Evolutionary conservation across 768 basidiomycete species (phyloP).

Genomic region (Tulasnella calospora): DNA sequence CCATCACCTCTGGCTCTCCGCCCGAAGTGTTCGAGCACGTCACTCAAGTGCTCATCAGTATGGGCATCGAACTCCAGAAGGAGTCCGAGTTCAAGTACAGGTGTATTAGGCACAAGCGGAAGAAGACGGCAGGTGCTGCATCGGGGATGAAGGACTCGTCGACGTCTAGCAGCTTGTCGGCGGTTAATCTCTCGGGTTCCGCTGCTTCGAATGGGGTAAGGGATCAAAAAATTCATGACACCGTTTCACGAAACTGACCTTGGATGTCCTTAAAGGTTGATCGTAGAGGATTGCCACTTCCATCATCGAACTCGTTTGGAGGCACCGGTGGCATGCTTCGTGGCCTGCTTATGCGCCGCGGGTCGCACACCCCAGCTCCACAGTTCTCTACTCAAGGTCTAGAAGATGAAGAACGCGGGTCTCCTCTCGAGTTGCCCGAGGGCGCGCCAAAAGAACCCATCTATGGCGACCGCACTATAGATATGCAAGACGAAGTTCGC

Average conservation of each 20-base stretch:
- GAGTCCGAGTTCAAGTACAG: conserved; percentile 90
- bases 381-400: conserved; percentile 36
- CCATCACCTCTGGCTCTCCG: conserved; percentile 77
- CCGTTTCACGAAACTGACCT: conserved; percentile 25
- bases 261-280: conserved; percentile 56
- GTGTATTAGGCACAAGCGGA: conserved; percentile 73
- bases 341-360: conserved; percentile 82
- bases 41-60: conserved; percentile 67
- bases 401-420: conserved; percentile 24
- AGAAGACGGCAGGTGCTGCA: conserved; percentile 49
- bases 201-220: conserved; percentile 84
- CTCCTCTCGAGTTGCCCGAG: conserved; percentile 24
- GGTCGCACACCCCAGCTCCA: conserved; percentile 61
- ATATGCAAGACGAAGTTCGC: conserved; percentile 91
- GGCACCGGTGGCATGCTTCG: conserved; percentile 72
- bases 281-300: conserved; percentile 79
- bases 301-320: conserved; percentile 66
- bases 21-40: conserved; percentile 86
- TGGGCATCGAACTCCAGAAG: conserved; percentile 84
- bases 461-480: conserved; percentile 76
- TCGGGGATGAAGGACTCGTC: conserved; percentile 42
- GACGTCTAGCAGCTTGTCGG: conserved; percentile 52
- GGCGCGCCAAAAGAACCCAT: conserved; percentile 44
- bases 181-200: conserved; percentile 70
- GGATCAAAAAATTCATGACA: conserved; percentile 31